Conservation (phyloP, 2,329 filamentous ascomycete genomes). For the Hymenoscyphus occultus region DNA sequence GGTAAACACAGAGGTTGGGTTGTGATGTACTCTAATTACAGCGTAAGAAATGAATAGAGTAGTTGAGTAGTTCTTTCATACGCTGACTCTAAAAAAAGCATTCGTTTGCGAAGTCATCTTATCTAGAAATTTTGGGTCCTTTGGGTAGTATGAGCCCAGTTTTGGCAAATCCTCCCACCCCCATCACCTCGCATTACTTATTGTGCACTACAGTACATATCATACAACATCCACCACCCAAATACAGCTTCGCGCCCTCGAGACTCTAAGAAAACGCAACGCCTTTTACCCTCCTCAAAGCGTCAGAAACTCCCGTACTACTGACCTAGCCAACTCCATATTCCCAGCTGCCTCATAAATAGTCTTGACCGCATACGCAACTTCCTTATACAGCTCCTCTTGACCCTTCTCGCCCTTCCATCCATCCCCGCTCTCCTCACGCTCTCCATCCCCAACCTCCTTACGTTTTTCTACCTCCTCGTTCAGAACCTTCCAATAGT, state of each 20-base stretch:
- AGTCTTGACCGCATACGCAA: slow-evolving; percentile 70
- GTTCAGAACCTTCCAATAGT: slow-evolving; percentile 57
- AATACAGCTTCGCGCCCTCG: too few species aligned
- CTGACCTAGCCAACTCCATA: slow-evolving; percentile 52
- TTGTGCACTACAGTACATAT: neutral
- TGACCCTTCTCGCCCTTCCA: neutral
- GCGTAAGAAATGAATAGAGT: too few species aligned
- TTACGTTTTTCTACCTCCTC: slow-evolving; percentile 34
- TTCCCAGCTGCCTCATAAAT: slow-evolving; percentile 66
- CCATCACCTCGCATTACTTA: too few species aligned
- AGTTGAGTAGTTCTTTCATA: too few species aligned
- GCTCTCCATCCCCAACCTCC: slow-evolving; percentile 45
- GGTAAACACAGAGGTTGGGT: too few species aligned
- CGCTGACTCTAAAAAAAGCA: too few species aligned
- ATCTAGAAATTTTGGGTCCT: too few species aligned
- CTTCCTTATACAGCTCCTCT: slow-evolving; percentile 47
- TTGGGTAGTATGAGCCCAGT: too few species aligned
- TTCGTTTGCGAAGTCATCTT: too few species aligned
- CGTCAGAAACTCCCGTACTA: slow-evolving; percentile 59
- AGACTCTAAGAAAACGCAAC: neutral
- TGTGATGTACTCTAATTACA: too few species aligned
- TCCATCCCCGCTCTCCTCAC: neutral
- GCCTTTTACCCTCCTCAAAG: slow-evolving; percentile 18
- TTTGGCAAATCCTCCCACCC: too few species aligned
- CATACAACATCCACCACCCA: neutral